Base-by-base conservation (phyloP, 352 stramenopile species). In the Aphanomyces invadans region DNA sequence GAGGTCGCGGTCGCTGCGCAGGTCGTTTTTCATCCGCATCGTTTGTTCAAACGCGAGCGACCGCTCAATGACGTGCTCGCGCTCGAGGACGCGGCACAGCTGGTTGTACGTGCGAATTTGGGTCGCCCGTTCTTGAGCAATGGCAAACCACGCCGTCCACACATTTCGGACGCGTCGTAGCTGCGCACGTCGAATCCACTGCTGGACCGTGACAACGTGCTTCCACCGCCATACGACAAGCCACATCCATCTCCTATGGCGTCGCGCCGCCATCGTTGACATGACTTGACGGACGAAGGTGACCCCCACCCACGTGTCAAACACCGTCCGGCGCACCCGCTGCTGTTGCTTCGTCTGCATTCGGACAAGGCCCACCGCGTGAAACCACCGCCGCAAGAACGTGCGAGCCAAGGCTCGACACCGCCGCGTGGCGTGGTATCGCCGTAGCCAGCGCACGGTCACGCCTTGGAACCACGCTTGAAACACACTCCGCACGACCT, bases 401-500 rank as follows among this genome's bases (percentile, higher is more conserved):
- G 12, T 17, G 10, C 31, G 4, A 0, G 44, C 9, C 17, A 49
- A 19, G 25, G 4, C 11, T 23, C 42, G 23, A 25, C 46, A 32
- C 42, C 60, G 60, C 7, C 21, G 29, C n/a, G n/a, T 49, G 10
- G 45, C 21, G n/a, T 67, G 60, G 26, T 67, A 67, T n/a, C 33
- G 42, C 19, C 60, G 28, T 1, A 67, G 46, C 33, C 32, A 15
- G 1, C 5, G 2, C 17, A 36, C n/a, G 17, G 60, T 67, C 26
- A 67, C 4, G 15, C 21, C 26, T 25, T 57, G 60, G 29, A 57
- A 67, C 60, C 60, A 67, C 17, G 19, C 46, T 15, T 67, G 60
- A 57, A 57, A 57, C 21, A 4, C n/a, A 7, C 11, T 57, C 19
- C 19, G 19, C 25, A 57, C 4, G 5, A 57, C 19, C n/a, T 38